Base-by-base conservation (phyloP, 768 basidiomycete genomes). In the Calocera cornea region DNA sequence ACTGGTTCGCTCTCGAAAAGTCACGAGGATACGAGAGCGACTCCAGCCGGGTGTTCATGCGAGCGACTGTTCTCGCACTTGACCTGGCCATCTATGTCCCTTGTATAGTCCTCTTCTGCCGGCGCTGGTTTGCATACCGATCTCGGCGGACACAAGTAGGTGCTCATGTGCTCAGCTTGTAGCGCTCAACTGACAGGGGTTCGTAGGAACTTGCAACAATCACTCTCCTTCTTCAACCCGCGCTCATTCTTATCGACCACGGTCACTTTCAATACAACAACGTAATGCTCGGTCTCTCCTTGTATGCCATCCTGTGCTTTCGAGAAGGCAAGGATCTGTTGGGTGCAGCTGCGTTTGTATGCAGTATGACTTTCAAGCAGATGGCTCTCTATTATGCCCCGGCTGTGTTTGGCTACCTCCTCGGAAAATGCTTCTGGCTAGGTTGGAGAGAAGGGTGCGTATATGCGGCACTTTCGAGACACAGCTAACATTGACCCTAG, bases 261-360 rank as follows among this genome's bases (percentile, higher is more conserved):
- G 93, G 95, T 0, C 94, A 97, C 74, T 95, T 95, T 72, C 94
- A 98, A 77, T 97, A 93, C 75, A 97, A 97, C 74, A 89, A 89
- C 1, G 84, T 95, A 70, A 94, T 95, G 90, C 86, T 97, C 63
- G 95, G 90, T 1, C 79, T 92, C 34, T 85, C 88, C 0, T 73
- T 92, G 31, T 77, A 88, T 29, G 80, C 90, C 0, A 75, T 94
- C 40, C 84, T 86, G 70, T 84, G 83, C 71, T 90, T 95, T 49
- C 84, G 87, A 1, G 75, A 73, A 1, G 88, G 84, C 1, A 80
- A 82, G 22, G 95, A 97, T 74, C 75, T 89, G 1, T 69, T 86
- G 0, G 95, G 90, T 3, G 89, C 92, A 2, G 74, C 90, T 17
- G 84, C 80, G 67, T 95, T 97, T 71, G 88, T 92, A 3, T 78